Evolutionary conservation across 139 green algal genomes (phyloP).

Genomic region (Asterochloris sp.): DNA sequence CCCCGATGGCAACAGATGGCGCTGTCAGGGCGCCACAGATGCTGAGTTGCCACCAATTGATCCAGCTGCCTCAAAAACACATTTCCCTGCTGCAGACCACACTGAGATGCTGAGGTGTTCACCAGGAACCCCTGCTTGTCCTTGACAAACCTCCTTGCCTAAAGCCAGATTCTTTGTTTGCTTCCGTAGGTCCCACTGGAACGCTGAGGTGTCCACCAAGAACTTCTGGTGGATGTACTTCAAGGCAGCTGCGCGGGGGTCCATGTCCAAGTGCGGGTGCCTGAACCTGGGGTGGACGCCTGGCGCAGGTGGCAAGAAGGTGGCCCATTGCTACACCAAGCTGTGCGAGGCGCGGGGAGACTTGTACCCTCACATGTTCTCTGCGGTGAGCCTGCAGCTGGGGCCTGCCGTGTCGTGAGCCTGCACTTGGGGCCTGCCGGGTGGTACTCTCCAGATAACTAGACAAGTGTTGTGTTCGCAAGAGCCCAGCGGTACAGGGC

Average conservation of each 20-base stretch:
- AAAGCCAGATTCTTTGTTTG: background rate
- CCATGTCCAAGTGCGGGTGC: slow-evolving; percentile 10
- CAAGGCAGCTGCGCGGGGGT: slow-evolving; percentile 6
- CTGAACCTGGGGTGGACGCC: slow-evolving; percentile 14
- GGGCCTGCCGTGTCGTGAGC: too few species aligned
- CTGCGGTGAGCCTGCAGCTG: background rate
- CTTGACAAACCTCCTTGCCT: background rate
- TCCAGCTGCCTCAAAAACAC: too few species aligned
- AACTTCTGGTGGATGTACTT: slow-evolving; percentile 21
- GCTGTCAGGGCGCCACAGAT: too few species aligned
- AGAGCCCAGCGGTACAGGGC: too few species aligned
- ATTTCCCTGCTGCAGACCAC: background rate
- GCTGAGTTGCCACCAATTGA: too few species aligned
- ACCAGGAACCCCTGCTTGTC: slow-evolving; percentile 9
- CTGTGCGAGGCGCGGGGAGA: slow-evolving; percentile 16
- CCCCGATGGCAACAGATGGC: too few species aligned
- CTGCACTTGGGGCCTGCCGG: too few species aligned
- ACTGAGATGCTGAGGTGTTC: slow-evolving; percentile 10
- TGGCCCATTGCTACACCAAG: slow-evolving; percentile 15
- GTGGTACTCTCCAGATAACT: too few species aligned
- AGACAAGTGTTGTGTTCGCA: too few species aligned
- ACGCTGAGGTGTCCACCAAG: slow-evolving; percentile 16
- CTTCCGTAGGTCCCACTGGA: slow-evolving; percentile 11
- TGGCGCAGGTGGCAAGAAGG: background rate
- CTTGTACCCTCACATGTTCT: slow-evolving; percentile 15